Evolutionary conservation across 1,284 basidiomycete genomes (phyloP), one percentile per base, ranked within the genome.

Genomic region (Cryptococcus sp.): DNA sequence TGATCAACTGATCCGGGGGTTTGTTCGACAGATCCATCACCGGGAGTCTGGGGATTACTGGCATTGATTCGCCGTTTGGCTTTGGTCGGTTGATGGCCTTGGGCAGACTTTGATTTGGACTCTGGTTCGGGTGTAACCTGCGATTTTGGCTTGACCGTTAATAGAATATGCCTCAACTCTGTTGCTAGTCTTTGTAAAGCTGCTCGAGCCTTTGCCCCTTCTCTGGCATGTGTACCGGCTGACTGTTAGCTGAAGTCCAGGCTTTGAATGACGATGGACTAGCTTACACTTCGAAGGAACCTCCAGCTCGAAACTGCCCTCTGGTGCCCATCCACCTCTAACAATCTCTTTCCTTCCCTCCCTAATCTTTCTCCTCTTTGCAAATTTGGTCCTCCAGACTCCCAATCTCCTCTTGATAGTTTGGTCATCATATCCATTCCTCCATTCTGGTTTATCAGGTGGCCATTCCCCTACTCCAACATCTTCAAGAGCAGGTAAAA

Each of bases 271-370:
- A 32, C 31, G 31, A n/a, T 14, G 28, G 32, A 67, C 69, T n/a
- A n/a, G n/a, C n/a, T 55, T 57, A 72, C 72, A 67, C 23, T 55
- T 39, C 37, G 54, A 64, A 25, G 56, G 48, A 43, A 57, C 52
- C 45, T 75, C 73, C 47, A 72, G 68, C 50, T 75, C 73, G 49
- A 75, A 75, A 45, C 65, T 70, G 11, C 72, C 73, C 48, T 75
- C 73, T 7, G 73, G 73, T 1, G 58, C 60, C 72, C 71, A 74
- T 7, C 73, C 73, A 16, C 64, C 64, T 28, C 70, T 54, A 9
- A 55, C 58, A 14, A 70, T 56, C 1, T 59, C 56, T 34, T 62
- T 61, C 4, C 63, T 56, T 32, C 50, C 53, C 45, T 44, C 42
- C 48, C 55, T 52, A 34, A 48, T 34, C 28, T 57, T 48, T 48